Evolutionary conservation across 225 moss, liverwort and hornwort genomes (phyloP).

Genomic region (Bryoerythrophyllum caledonicum): DNA sequence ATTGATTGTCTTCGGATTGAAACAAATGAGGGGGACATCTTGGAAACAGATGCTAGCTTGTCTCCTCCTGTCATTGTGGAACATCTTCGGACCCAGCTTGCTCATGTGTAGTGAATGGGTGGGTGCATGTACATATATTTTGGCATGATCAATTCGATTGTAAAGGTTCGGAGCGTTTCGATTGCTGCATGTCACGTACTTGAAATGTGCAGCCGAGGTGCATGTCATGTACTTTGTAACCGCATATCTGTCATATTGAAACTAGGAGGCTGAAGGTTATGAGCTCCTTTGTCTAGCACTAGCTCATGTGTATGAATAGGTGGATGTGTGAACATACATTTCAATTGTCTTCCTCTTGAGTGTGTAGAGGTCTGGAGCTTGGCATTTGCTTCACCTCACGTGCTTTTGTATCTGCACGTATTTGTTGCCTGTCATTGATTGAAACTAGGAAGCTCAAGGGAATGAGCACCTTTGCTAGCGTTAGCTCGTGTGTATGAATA

Average conservation of each 20-base stretch:
- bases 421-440: background rate
- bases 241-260: background rate
- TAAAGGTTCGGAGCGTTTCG: background rate
- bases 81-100: constrained; percentile 25
- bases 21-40: constrained; percentile 43
- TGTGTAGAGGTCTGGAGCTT: background rate
- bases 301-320: too few relatives aligned
- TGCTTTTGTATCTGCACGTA: background rate
- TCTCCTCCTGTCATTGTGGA: constrained; percentile 33
- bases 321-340: too few relatives aligned
- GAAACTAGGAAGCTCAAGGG: background rate
- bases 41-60: constrained; percentile 44
- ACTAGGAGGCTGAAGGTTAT: background rate
- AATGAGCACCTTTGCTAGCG: background rate
- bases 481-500: too few relatives aligned
- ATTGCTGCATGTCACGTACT: background rate
- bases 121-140: background rate
- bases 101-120: constrained; percentile 11
- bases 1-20: constrained; percentile 53
- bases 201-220: too few relatives aligned
- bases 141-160: background rate
- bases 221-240: too few relatives aligned
- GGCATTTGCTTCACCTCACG: background rate
- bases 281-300: background rate
- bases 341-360: too few relatives aligned